Evolutionary conservation across 2,329 filamentous ascomycete species (phyloP), one percentile per base, ranked within the genome.

Genomic region (Graphilbum ipis-grandicollis): DNA sequence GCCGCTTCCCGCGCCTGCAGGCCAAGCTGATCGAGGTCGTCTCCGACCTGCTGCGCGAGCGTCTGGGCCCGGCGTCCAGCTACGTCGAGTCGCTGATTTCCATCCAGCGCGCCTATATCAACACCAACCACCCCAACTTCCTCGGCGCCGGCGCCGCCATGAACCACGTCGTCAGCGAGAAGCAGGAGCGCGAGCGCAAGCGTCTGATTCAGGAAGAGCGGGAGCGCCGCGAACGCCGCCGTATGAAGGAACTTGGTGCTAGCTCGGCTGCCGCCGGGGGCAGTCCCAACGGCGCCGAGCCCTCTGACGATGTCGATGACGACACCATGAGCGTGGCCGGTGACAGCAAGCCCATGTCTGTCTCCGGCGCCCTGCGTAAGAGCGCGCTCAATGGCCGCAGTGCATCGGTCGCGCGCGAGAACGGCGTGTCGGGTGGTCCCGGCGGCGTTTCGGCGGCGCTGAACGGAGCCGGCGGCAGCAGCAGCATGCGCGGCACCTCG

Each of bases 61-160:
- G 88, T 41, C 67, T 98, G 6, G 90, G 90, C 2, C 90, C 90
- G 10, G 76, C 81, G 39, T 93, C 88, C 2, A 69, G 61, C 36
- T 98, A 98, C 47, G 90, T 98, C 31, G 90, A 94, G 56, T 96
- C 88, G 30, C 67, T 98, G 43, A 98, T 98, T 46, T 80, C 90
- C 19, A 98, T 98, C 42, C 90, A 98, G 58, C 74, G 90, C 46
- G 90, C 90, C 17, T 98, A 98, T 58, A 96, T 98, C 61, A 98
- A 98, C 63, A 98, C 90, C 31, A 98, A 98, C 52, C 90, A 98
- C 54, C 90, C 90, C 34, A 98, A 98, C 58, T 98, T 98, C 63
- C 72, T 96, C 14, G 90, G 90, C 32, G 90, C 90, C 14, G 88
- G 90, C 18, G 88, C 86, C 26, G 90, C 90, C 43, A 98, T 98